Conservation (phyloP, 176 grass and related monocot genomes). For the Eragrostis nindensis region DNA sequence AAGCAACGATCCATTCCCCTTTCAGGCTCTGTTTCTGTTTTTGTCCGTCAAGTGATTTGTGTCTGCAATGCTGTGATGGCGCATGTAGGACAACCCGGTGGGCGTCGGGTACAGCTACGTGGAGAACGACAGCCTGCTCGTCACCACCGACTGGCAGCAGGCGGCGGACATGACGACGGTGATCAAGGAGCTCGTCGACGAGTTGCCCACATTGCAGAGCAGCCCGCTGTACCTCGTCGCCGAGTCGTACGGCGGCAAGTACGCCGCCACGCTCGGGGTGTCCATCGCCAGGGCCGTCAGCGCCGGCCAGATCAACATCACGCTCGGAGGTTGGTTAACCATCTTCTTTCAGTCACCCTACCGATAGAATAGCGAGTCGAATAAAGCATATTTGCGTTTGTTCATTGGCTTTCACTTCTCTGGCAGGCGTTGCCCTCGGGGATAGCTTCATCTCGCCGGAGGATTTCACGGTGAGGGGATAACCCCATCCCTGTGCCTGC, state of each 20-base stretch:
- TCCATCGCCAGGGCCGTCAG: conserved; percentile 54
- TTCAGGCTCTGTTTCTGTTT: too few relatives aligned
- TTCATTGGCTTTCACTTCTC: too few relatives aligned
- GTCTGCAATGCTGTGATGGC: neutral
- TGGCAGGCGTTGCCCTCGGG: conserved; percentile 66
- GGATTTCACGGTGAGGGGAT: conserved; percentile 66
- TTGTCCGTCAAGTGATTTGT: too few relatives aligned
- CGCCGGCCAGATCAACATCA: conserved; percentile 60
- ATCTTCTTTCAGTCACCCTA: too few relatives aligned
- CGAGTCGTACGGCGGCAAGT: conserved; percentile 87
- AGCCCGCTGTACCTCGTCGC: conserved; percentile 76
- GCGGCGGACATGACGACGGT: conserved; percentile 54
- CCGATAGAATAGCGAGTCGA: neutral
- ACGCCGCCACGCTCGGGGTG: conserved; percentile 63
- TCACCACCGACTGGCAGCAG: conserved; percentile 64
- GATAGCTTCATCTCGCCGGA: conserved; percentile 82
- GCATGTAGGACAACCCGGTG: conserved; percentile 94
- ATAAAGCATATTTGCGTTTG: too few relatives aligned
- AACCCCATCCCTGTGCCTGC: too few relatives aligned
- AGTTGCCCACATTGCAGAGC: conserved; percentile 41
- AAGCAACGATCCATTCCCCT: neutral
- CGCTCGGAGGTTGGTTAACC: conserved; percentile 65
- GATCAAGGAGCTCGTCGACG: conserved; percentile 51
- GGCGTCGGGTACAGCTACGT: conserved; percentile 88
- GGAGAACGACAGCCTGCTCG: conserved; percentile 60